A percentile compares a stretch with the other conserved stretches of the same genome.
phyloP scores from a whole-genome alignment of 176 grass and related monocot species.

The Phragmites australis region DNA sequence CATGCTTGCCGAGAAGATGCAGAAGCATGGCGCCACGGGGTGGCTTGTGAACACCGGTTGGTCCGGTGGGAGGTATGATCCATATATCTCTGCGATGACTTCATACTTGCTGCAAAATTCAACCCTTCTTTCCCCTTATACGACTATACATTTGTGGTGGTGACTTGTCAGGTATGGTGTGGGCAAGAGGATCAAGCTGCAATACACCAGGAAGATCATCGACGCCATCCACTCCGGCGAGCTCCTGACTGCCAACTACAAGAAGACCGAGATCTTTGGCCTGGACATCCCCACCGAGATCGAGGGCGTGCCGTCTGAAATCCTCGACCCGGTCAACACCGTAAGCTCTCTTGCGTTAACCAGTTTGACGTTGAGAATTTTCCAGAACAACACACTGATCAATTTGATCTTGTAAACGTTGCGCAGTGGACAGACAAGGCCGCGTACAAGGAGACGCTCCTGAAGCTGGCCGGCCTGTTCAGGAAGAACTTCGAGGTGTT shows the following conservation, averaged over 20 bases:
- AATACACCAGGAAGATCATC: slow-evolving; percentile 92
- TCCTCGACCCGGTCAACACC: slow-evolving; percentile 93
- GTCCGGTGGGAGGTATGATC: slow-evolving; percentile 88
- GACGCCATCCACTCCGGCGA: slow-evolving; percentile 95
- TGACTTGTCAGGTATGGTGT: slow-evolving; percentile 74
- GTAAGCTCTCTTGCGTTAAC: slow-evolving; percentile 39
- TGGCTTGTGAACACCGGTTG: slow-evolving; percentile 99
- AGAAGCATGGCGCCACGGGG: slow-evolving; percentile 86
- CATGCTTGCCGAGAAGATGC: slow-evolving; percentile 99
- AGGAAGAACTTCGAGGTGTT: slow-evolving; percentile 99
- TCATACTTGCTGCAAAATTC: not conserved
- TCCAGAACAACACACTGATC: not conserved
- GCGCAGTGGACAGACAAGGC: slow-evolving; percentile 80
- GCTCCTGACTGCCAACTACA: slow-evolving; percentile 78
- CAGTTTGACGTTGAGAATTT: not conserved
- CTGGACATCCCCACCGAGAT: slow-evolving; percentile 87
- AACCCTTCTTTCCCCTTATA: not conserved
- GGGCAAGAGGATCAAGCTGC: slow-evolving; percentile 86
- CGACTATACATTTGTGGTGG: not conserved
- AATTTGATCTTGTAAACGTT: not conserved
- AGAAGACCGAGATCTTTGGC: slow-evolving; percentile 88
- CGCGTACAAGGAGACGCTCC: slow-evolving; percentile 76
- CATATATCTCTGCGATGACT: not conserved
- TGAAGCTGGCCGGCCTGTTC: slow-evolving; percentile 89
- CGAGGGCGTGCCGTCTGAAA: slow-evolving; percentile 80